Evolutionary conservation across 2,329 filamentous ascomycete genomes (phyloP).

Genomic region (Passalora sequoiae): DNA sequence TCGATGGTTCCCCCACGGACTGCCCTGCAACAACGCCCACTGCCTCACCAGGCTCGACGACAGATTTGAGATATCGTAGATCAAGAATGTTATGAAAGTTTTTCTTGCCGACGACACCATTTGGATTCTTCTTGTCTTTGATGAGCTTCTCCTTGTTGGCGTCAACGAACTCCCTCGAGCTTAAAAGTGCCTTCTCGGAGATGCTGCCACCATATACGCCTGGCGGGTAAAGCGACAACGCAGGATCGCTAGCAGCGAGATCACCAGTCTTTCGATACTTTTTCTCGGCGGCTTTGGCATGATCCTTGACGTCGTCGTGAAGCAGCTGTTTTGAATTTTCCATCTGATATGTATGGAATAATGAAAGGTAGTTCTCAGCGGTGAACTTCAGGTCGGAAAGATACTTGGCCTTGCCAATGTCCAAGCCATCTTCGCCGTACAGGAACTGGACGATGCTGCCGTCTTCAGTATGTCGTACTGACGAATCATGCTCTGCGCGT

Average conservation of each 20-base stretch:
- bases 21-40: constrained; percentile 96
- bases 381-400: constrained; percentile 86
- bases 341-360: constrained; percentile 71
- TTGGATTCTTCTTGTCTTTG: constrained; percentile 52
- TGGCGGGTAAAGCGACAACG: constrained; percentile 67
- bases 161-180: constrained; percentile 70
- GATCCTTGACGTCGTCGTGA: constrained; percentile 60
- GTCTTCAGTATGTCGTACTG: constrained; percentile 80
- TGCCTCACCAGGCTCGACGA: constrained; percentile 92
- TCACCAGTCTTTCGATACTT: constrained; percentile 69
- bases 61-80: constrained; percentile 85
- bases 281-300: constrained; percentile 67
- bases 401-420: constrained; percentile 91
- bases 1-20: constrained; percentile 93
- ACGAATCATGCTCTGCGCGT: constrained; percentile 85
- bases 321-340: constrained; percentile 51
- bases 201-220: constrained; percentile 76
- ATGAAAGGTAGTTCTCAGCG: constrained; percentile 75
- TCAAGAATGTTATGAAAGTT: constrained; percentile 79
- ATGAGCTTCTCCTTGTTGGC: constrained; percentile 61
- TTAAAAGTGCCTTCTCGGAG: constrained; percentile 76
- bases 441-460: constrained; percentile 91
- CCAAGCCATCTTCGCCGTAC: constrained; percentile 92
- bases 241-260: constrained; percentile 66
- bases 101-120: constrained; percentile 54